Conservation (phyloP, 306 rosid species). For the Medicago arabica region DNA sequence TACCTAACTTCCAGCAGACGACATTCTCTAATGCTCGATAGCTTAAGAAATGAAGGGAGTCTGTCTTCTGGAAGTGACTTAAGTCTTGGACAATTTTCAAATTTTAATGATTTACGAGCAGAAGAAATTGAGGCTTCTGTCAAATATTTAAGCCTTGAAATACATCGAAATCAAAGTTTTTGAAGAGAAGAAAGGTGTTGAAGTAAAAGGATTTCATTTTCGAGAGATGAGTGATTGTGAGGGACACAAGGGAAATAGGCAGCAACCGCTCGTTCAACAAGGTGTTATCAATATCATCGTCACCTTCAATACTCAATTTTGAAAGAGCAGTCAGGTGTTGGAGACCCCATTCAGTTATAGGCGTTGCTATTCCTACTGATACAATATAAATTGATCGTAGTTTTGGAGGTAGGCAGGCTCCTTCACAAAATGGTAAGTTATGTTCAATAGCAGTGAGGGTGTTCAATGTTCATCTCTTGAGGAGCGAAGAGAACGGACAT, state of each 20-base stretch:
- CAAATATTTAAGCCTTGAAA: not conserved
- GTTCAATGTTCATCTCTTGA: not conserved
- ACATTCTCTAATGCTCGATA: not conserved
- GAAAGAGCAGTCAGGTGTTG: not conserved
- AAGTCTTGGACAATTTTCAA: not conserved
- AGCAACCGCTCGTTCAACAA: not conserved
- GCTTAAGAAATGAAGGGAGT: constrained; percentile 25
- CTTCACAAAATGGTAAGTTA: not conserved
- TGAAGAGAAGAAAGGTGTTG: not conserved
- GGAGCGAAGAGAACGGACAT: no score
- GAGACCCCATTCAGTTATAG: not conserved
- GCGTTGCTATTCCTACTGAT: no score
- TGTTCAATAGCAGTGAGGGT: not conserved
- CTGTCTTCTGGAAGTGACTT: not conserved
- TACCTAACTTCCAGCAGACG: not conserved
- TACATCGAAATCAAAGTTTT: not conserved
- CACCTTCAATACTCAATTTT: not conserved
- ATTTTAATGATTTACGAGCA: not conserved
- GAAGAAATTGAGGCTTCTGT: not conserved
- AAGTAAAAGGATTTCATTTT: not conserved
- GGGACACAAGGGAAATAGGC: not conserved
- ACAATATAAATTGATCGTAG: not conserved
- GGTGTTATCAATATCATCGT: not conserved
- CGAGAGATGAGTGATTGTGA: not conserved
- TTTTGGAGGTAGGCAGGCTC: not conserved